Evolutionary conservation across 352 stramenopile genomes (phyloP).

Genomic region (Pythium monospermum): DNA sequence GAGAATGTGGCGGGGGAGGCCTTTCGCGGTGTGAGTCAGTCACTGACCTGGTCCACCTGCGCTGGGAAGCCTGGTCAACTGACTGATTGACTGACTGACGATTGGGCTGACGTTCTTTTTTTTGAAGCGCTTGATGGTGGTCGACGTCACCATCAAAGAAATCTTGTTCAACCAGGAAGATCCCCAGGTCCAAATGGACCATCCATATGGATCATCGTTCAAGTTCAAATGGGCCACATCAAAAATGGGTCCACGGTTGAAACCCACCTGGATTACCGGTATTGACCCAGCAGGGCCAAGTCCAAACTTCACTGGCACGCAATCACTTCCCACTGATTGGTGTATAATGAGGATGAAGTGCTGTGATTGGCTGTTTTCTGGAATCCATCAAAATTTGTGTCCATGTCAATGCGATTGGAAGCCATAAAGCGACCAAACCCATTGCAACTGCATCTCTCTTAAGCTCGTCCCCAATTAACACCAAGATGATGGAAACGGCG

Average conservation of each 20-base stretch:
- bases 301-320: constrained; percentile 23
- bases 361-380: constrained; percentile 24
- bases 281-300: constrained; percentile 1
- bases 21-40: constrained; percentile 2
- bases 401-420: constrained; percentile 14
- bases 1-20: constrained; percentile 4
- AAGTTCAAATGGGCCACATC: not conserved
- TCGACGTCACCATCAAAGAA: not conserved
- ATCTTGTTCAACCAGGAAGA: constrained; percentile 2
- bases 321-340: constrained; percentile 16
- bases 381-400: too few species aligned
- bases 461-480: not conserved
- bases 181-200: not conserved
- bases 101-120: constrained; percentile 15
- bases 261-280: not conserved
- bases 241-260: not conserved
- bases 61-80: not conserved
- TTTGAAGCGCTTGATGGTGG: constrained; percentile 2
- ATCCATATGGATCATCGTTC: constrained; percentile 3
- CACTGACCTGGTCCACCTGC: not conserved
- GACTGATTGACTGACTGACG: too few species aligned
- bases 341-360: constrained; percentile 1
- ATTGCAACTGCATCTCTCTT: not conserved
- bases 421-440: constrained; percentile 1
- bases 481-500: constrained; percentile 25